Base-by-base conservation (phyloP, 2,329 filamentous ascomycete species). In the Anthostomella pinea region DNA sequence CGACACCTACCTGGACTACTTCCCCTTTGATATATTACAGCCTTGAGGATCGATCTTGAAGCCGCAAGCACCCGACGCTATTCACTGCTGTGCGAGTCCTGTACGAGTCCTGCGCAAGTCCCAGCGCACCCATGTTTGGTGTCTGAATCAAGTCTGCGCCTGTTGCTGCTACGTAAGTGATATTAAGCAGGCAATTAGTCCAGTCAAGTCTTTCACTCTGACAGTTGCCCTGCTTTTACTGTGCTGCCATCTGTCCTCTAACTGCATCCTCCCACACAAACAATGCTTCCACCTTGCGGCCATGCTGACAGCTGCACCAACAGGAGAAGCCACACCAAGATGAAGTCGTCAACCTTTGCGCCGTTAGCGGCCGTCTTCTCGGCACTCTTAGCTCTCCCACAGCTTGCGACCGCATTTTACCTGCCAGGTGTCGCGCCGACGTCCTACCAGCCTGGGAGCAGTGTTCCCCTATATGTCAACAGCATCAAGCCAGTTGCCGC, bases 371-470 rank as follows among this genome's bases (percentile, higher is more conserved):
- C 63, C 60, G 62, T 71, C 59, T 66, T 78, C 33, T 56, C 77
- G 15, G 63, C 73, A 17, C 57, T 79, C 30, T 57, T 81, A 23
- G 64, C 68, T 30, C 57, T 70, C 18, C 74, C 79, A 16, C 70
- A 76, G 44, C 60, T 80, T 22, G 66, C 72, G 10, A 73, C 80
- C 3, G 87, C 88, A 37, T 98, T 97, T 70, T 98, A 98, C 68
- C 85, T 98, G 25, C 93, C 91, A 23, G 93, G 93, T 52, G 89
- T 96, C 53, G 90, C 91, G 49, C 93, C 93, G 15, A 94, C 88
- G 27, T 91, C 91, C 38, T 98, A 98, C 71, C 81, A 86, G 55
- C 68, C 72, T 34, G 85, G 81, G 58, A 86, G 93, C 53, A 69
- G 69, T 17, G 93, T 98, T 16, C 87, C 90, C 16, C 77, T 98